Evolutionary conservation across 2,329 filamentous ascomycete genomes (phyloP).

Genomic region (Penicillium rolfsii): DNA sequence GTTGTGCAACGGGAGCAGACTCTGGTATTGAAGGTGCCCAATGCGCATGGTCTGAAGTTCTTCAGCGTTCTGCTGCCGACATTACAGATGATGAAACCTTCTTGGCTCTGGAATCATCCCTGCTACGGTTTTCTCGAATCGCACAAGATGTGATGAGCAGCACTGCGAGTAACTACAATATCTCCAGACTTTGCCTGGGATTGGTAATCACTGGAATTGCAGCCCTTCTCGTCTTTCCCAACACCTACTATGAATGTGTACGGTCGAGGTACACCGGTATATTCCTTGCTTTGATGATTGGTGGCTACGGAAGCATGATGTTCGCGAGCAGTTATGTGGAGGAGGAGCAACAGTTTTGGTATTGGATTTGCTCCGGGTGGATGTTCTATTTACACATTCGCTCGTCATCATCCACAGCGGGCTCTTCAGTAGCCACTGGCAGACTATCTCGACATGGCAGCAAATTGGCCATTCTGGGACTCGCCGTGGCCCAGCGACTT

Average conservation of each 20-base stretch:
- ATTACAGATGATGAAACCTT: conserved; percentile 18
- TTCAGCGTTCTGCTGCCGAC: conserved; percentile 26
- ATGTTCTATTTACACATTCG: conserved; percentile 53
- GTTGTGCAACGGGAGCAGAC: conserved; percentile 29
- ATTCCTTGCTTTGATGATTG: conserved; percentile 56
- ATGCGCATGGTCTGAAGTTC: conserved; percentile 66
- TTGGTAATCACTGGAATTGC: conserved; percentile 47
- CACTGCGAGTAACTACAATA: conserved; percentile 90
- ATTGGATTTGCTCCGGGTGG: conserved; percentile 70
- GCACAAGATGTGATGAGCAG: conserved; percentile 82
- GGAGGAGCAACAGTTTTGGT: conserved; percentile 99
- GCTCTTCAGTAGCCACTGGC: not conserved
- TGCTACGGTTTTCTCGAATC: conserved; percentile 64
- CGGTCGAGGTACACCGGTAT: conserved; percentile 33
- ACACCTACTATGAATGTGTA: conserved; percentile 35
- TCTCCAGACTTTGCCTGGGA: conserved; percentile 53
- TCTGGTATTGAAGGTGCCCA: conserved; percentile 61
- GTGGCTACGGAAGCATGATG: conserved; percentile 83
- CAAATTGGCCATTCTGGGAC: conserved; percentile 42
- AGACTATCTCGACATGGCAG: conserved; percentile 11
- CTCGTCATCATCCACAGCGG: conserved; percentile 20
- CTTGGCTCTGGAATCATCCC: conserved; percentile 27
- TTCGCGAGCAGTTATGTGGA: conserved; percentile 98
- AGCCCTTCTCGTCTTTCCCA: conserved; percentile 42
- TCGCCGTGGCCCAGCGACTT: conserved; percentile 67